Evolutionary conservation across 2,329 filamentous ascomycete species (phyloP), one percentile per base, ranked within the genome.

Genomic region (Neofusicoccum umdonicola): DNA sequence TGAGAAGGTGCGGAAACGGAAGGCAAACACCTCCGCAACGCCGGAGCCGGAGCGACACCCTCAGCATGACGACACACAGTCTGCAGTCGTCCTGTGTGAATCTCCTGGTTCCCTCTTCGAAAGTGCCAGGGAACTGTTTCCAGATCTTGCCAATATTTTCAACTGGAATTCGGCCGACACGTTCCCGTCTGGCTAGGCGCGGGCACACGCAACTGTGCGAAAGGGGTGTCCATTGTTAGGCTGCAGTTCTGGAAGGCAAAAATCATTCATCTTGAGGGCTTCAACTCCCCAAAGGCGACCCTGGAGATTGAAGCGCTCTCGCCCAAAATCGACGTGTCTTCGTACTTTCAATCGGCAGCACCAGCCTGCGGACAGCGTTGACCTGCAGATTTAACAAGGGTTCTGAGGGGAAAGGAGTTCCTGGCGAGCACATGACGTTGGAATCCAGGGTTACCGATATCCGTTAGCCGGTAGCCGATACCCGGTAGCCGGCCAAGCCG

Each of bases 71-170:
- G 3, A 5, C 7, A 11, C 15, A 12, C 13, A 22, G 13, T 13
- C 45, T 2, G 17, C 9, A 2, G 11, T 17, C 17, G 7, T n/a
- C 17, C 22, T 51, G 4, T 62, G 45, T 45, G 58, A 39, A 17
- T 62, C 58, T 19, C 58, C 58, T 1, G 58, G 58, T 4, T 15
- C 35, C 4, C 19, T 62, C 1, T 62, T 50, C 17, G 58, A 62
- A 12, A 62, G 58, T 13, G 47, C 58, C 6, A 41, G 58, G 11
- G 58, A 62, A 12, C 58, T 62, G 5, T 62, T 62, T 22, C 58
- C 47, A 19, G 58, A 51, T 31, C 34, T 62, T 5, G 58, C 48
- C 19, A n/a, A 19, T 6, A 11, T 41, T 4, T 34, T 62, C 8
- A 42, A 22, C 15, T 62, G 58, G 58, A 51, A 42, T 8, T 50